phyloP scores from a whole-genome alignment of 2,329 filamentous ascomycete genomes.

The Beauveria australis region DNA sequence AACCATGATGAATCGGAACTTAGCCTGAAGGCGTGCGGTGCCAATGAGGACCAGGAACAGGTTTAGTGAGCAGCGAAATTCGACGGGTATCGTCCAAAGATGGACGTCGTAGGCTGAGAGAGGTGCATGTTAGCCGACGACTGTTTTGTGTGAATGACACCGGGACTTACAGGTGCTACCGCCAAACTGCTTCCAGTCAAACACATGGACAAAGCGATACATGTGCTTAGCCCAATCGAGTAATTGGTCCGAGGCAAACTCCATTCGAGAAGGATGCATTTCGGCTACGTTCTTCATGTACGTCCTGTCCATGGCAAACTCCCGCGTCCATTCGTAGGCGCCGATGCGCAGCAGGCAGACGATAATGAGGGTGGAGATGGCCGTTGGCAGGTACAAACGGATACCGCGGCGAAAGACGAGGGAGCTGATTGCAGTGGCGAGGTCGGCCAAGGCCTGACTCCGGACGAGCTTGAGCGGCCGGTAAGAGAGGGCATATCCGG shows the following conservation, averaged over 20 bases:
- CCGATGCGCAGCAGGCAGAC: conserved; percentile 36
- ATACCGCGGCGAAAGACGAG: conserved; percentile 43
- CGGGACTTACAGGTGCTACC: conserved; percentile 33
- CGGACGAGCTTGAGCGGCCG: conserved; percentile 26
- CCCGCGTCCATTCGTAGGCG: conserved; percentile 39
- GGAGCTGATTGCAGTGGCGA: conserved; percentile 39
- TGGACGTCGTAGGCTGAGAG: conserved; percentile 43
- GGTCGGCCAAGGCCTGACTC: conserved; percentile 25
- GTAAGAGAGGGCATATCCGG: conserved; percentile 41
- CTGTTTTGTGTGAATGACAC: conserved; percentile 12
- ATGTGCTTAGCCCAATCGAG: conserved; percentile 39
- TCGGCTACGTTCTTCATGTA: conserved; percentile 43
- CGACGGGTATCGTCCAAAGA: conserved; percentile 55
- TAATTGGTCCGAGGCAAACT: conserved; percentile 31
- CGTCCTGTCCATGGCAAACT: conserved; percentile 33
- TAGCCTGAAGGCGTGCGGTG: conserved; percentile 36
- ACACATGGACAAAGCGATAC: conserved; percentile 43
- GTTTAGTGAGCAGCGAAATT: conserved; percentile 50
- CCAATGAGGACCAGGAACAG: conserved; percentile 47
- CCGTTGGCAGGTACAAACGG: conserved; percentile 43
- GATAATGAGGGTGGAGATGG: conserved; percentile 41
- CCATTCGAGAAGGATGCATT: conserved; percentile 33
- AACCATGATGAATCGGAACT: conserved; percentile 35
- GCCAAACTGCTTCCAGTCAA: conserved; percentile 39
- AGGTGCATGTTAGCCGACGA: conserved; percentile 17